Evolutionary conservation across 208 protist species (phyloP), one percentile per base, ranked within the genome.

Genomic region (Acanthamoeba castellanii): DNA sequence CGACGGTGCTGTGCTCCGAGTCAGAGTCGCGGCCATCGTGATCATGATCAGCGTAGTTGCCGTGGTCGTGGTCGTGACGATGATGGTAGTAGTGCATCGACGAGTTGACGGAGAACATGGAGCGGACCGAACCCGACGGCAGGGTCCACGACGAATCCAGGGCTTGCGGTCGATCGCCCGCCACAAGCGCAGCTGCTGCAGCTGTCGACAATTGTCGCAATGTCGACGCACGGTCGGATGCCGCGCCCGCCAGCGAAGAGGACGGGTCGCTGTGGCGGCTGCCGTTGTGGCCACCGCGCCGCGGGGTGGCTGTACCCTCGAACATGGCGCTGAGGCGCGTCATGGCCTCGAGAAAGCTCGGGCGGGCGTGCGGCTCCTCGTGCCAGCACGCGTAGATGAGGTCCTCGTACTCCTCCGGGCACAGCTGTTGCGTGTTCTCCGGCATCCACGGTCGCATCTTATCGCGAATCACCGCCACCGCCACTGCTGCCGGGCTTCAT

Each of bases 261-360:
- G 50, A 55, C 13, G 42, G 7, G 76, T 25, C 34, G 34, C 55
- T 85, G 76, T 9, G 18, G 30, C 7, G 11, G 70, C 30, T 8
- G 37, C 20, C 20, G 70, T 45, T 78, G 22, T 66, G 59, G 59
- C 37, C 37, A 37, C 22, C 14, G 59, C 22, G 59, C 4, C 59
- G 59, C n/a, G 30, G 25, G 9, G 13, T 85, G 9, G 45, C 18
- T 1, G 68, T 14, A 1, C 68, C 64, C 13, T 47, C 72, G n/a
- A 85, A 85, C 76, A 85, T 85, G 76, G 76, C 76, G 45, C 47
- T 59, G 22, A 91, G 84, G 27, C 55, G 50, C 14, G 47, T 70
- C 84, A 91, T 91, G 52, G 30, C 30, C 42, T 91, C 84, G 34
- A 91, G 42, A n/a, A 91, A 91, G 55, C 22, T 72, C 34, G 84